A percentile compares a stretch with the other conserved stretches of the same genome.
Evolutionary conservation across 148 eudicot species (phyloP).

Genomic region (Diospyros kaki): DNA sequence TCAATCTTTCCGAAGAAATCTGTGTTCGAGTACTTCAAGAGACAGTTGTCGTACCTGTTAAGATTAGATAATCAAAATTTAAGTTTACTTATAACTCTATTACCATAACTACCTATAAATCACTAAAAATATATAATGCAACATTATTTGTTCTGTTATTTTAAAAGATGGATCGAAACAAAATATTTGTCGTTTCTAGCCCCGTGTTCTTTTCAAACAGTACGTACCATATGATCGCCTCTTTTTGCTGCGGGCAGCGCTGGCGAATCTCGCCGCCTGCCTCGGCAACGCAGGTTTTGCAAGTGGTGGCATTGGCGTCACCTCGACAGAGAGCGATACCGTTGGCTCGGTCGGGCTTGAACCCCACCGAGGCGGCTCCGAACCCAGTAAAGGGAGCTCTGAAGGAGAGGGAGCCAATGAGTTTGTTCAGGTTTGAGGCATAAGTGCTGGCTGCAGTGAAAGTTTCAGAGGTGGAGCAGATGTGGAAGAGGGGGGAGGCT

Average conservation of each 20-base stretch:
- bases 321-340: constrained; percentile 42
- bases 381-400: constrained; percentile 25
- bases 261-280: constrained; percentile 9
- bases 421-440: constrained; percentile 18
- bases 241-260: constrained; percentile 20
- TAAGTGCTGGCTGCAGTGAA: constrained; percentile 14
- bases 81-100: no score
- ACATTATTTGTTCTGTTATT: no score
- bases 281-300: constrained; percentile 21
- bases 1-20: no score
- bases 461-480: constrained; percentile 8
- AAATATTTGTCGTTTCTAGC: no score
- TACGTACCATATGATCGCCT: constrained; percentile 26
- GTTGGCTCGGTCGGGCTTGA: constrained; percentile 2
- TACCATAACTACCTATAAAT: no score
- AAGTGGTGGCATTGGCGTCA: constrained; percentile 21
- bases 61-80: no score
- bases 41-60: no score
- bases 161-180: no score
- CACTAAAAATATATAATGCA: no score
- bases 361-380: constrained; percentile 15
- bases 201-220: no score
- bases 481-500: constrained; percentile 14
- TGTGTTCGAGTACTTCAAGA: no score
- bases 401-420: constrained; percentile 12